These are phyloP conservation scores for Acanthochlamys bracteata DNA, from an alignment of 106 monocot species.

Conservation along the genomic window DNA sequence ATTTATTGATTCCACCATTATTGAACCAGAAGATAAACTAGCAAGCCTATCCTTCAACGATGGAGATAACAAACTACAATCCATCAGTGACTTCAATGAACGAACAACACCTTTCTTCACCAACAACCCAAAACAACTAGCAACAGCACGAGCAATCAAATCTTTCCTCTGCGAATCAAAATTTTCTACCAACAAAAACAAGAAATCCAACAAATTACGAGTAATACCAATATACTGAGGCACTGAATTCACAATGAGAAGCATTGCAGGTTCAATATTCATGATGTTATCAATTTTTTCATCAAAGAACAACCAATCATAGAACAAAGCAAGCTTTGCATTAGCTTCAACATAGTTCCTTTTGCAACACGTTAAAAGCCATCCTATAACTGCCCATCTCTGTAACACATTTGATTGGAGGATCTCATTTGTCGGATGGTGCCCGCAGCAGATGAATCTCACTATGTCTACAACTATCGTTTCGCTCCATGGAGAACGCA, in stretches of 20 bases:
- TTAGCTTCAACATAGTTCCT: slow-evolving; percentile 57
- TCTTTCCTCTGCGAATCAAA: slow-evolving; percentile 62
- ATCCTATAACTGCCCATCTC: slow-evolving; percentile 83
- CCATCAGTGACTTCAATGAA: slow-evolving; percentile 45
- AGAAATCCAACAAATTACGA: slow-evolving; percentile 59
- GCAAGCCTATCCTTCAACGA: slow-evolving; percentile 35
- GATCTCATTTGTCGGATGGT: slow-evolving; percentile 56
- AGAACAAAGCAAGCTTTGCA: slow-evolving; percentile 84
- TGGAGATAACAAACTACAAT: slow-evolving; percentile 31
- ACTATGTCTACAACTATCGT: slow-evolving; percentile 40
- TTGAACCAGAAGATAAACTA: not conserved
- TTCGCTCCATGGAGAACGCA: slow-evolving; percentile 47
- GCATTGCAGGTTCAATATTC: slow-evolving; percentile 86
- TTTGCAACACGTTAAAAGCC: slow-evolving; percentile 68
- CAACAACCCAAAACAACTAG: slow-evolving; percentile 23
- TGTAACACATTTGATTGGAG: slow-evolving; percentile 49
- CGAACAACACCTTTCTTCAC: slow-evolving; percentile 51
- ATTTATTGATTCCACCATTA: not conserved
- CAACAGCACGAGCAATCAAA: slow-evolving; percentile 35
- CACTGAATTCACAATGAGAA: slow-evolving; percentile 75
- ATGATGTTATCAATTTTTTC: slow-evolving; percentile 45
- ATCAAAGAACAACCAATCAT: slow-evolving; percentile 90
- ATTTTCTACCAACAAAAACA: slow-evolving; percentile 75
- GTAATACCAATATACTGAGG: slow-evolving; percentile 66
- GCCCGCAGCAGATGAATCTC: slow-evolving; percentile 67